These are phyloP conservation scores for Pseudomicrostroma phylloplanum DNA, from an alignment of 1,284 basidiomycete genomes.

Conservation along the genomic window DNA sequence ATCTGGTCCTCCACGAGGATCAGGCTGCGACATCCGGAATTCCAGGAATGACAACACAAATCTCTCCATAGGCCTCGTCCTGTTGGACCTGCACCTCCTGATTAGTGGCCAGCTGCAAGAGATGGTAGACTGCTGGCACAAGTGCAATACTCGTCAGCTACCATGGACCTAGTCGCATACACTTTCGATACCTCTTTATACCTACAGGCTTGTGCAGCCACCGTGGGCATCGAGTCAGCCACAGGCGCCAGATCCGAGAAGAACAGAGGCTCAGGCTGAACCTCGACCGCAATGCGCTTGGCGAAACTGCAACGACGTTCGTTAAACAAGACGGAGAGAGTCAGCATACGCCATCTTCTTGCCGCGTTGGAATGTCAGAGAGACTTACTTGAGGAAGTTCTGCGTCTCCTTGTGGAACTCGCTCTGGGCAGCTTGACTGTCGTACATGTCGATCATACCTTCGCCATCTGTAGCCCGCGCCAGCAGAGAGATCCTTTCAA, in stretches of 20 bases:
- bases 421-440: background rate
- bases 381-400: conserved; percentile 1
- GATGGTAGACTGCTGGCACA: background rate
- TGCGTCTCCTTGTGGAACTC: background rate
- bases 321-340: too few relatives aligned
- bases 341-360: too few relatives aligned
- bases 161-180: background rate
- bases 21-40: too few relatives aligned
- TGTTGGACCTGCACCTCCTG: background rate
- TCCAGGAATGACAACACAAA: background rate
- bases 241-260: background rate
- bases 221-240: background rate
- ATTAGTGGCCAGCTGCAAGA: conserved; percentile 1
- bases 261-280: background rate
- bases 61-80: conserved; percentile 2
- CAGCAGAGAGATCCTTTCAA: background rate
- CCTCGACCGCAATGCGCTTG: background rate
- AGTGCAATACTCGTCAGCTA: background rate
- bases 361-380: too few relatives aligned
- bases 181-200: background rate
- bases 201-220: background rate
- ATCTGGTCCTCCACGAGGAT: too few relatives aligned
- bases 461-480: background rate
- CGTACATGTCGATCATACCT: background rate
- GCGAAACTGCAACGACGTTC: background rate